Conservation (phyloP, 805 yeast genomes). For the Candida ulmi region DNA sequence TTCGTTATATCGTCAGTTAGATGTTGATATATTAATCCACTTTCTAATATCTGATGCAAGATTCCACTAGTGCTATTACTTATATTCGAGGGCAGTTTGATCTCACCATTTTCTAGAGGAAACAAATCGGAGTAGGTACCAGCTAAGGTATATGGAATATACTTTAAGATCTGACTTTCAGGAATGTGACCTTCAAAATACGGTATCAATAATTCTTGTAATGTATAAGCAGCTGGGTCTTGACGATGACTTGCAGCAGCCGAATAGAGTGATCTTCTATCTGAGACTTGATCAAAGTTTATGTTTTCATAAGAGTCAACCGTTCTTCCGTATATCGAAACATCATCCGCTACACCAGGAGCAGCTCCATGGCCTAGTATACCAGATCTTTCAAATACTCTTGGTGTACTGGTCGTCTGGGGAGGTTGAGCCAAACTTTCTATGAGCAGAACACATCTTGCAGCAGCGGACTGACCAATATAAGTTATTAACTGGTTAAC, state of each 20-base stretch:
- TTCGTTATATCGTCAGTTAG: constrained; percentile 30
- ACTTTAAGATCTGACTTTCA: constrained; percentile 38
- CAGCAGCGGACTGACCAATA: constrained; percentile 28
- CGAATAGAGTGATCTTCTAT: constrained; percentile 30
- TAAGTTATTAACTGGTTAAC: constrained; percentile 26
- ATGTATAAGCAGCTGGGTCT: constrained; percentile 14
- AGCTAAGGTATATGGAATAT: constrained; percentile 48
- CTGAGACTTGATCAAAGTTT: constrained; percentile 30
- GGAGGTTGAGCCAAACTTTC: background rate
- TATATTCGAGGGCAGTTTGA: constrained; percentile 44
- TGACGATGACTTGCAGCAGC: constrained; percentile 14
- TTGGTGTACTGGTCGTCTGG: constrained; percentile 1
- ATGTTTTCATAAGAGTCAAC: constrained; percentile 34
- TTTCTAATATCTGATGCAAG: constrained; percentile 57
- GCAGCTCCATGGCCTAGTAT: background rate
- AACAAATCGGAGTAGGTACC: constrained; percentile 59
- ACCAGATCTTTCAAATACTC: background rate
- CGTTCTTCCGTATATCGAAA: constrained; percentile 14
- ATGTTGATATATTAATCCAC: constrained; percentile 58
- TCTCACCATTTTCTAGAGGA: constrained; percentile 31
- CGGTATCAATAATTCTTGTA: constrained; percentile 26
- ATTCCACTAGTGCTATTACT: constrained; percentile 53
- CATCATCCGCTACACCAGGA: constrained; percentile 9
- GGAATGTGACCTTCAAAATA: constrained; percentile 30
- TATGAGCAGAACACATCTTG: constrained; percentile 31